Conservation (phyloP, 306 rosid species). For the Fagus crenata region DNA sequence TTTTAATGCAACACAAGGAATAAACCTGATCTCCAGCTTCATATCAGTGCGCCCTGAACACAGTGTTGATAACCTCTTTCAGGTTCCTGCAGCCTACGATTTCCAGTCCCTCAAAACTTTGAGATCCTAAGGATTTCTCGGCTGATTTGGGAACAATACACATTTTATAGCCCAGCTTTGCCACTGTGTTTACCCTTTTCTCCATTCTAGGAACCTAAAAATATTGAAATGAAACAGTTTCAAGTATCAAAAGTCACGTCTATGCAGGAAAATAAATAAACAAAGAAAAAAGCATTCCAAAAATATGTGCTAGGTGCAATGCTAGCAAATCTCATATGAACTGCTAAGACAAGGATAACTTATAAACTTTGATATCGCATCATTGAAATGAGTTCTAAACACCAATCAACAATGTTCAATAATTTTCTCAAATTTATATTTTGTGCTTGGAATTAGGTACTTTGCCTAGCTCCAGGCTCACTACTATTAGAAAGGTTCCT, state of each 20-base stretch:
- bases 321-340: not conserved
- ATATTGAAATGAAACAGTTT: not conserved
- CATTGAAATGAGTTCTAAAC: not conserved
- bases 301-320: not conserved
- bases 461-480: not conserved
- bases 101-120: conserved; percentile 39
- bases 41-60: conserved; percentile 43
- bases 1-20: conserved; percentile 12
- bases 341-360: too few relatives aligned
- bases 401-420: not conserved
- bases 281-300: not conserved
- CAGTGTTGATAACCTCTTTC: conserved; percentile 69
- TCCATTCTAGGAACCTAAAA: conserved; percentile 80
- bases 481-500: not conserved
- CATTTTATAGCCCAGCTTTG: conserved; percentile 69
- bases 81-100: conserved; percentile 68
- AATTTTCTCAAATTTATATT: not conserved
- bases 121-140: conserved; percentile 39
- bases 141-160: conserved; percentile 73
- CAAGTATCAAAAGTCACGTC: not conserved
- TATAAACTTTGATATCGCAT: not conserved
- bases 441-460: not conserved
- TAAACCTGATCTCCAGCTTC: not conserved
- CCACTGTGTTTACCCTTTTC: conserved; percentile 65
- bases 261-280: not conserved